Evolutionary conservation across 1,284 basidiomycete species (phyloP), one percentile per base, ranked within the genome.

Genomic region (Erythrobasidium hasegawianum): DNA sequence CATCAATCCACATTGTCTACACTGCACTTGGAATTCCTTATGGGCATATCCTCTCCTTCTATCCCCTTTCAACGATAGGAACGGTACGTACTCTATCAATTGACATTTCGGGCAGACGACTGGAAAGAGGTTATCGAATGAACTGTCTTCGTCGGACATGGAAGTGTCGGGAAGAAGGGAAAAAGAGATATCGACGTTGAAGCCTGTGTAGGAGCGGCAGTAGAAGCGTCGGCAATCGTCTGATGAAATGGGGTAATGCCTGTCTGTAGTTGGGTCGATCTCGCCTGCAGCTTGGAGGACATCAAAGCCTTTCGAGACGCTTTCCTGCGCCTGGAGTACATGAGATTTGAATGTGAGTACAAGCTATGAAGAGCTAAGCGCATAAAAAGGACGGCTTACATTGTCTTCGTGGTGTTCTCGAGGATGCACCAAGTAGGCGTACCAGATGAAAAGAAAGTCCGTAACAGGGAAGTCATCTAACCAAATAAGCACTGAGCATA

Each of bases 381-480:
- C 16, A 16, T 47, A 14, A 47, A 14, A 16, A 14, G 8, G 16
- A 4, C 4, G 10, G n/a, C 61, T 45, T 26, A 57, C 61, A n/a
- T 64, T 64, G 43, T 64, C 61, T 49, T 64, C 61, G 27, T 54
- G 45, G 27, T 56, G 56, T 20, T 45, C 10, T 8, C 61, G 52
- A 43, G 61, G 61, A 50, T 64, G 61, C 13, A 64, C 61, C 1
- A 64, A 53, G 45, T 64, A 64, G 8, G 61, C 54, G 20, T 64
- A 64, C 53, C 52, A 64, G 26, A 64, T 64, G 33, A 64, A 57
- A 33, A 64, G 40, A 27, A 64, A 57, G 43, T 64, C 61, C 13
- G 54, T 41, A 10, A 52, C 54, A 11, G 61, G 61, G 18, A 57
- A 22, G 29, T 64, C 61, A 29, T 64, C 61, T 64, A 26, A n/a